A percentile compares a stretch with the other conserved stretches of the same genome.
Conservation (phyloP, 1,139 yeast species). For the Yamadazyma buinensis region DNA sequence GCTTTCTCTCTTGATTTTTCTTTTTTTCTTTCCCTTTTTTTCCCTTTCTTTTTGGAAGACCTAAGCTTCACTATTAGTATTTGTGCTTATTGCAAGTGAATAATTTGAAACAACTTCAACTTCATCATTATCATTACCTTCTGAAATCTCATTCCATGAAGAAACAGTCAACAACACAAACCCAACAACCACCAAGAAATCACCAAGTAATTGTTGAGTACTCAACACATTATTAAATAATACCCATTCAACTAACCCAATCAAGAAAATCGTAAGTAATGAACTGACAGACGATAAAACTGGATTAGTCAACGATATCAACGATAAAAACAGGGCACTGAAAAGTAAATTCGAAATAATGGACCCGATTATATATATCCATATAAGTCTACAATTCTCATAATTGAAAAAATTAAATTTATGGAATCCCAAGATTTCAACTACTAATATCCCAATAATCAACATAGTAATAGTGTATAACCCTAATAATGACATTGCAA, state of each 20-base stretch:
- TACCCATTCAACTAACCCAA: conserved; percentile 75
- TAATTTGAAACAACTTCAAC: conserved; percentile 43
- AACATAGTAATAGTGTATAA: conserved; percentile 50
- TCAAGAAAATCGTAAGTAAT: conserved; percentile 70
- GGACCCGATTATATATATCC: conserved; percentile 48
- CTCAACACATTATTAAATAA: conserved; percentile 58
- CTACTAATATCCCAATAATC: conserved; percentile 46
- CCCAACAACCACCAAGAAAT: conserved; percentile 58
- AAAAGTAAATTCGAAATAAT: conserved; percentile 62
- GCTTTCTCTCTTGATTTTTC: too few species aligned
- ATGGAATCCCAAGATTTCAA: conserved; percentile 56
- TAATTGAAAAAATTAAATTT: conserved; percentile 52
- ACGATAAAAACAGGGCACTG: conserved; percentile 68
- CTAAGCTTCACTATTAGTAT: conserved; percentile 2
- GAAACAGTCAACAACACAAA: conserved; percentile 68
- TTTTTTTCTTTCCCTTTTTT: too few species aligned
- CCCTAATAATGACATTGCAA: conserved; percentile 56
- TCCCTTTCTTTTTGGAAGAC: too few species aligned
- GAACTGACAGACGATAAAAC: conserved; percentile 84
- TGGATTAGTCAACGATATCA: conserved; percentile 84
- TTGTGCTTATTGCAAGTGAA: conserved; percentile 39
- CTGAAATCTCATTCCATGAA: conserved; percentile 70
- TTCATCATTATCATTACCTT: conserved; percentile 55
- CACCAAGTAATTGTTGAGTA: conserved; percentile 51
- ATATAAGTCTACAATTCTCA: conserved; percentile 31